Percentiles rank a stretch among this genome's conserved stretches.
phyloP scores from a whole-genome alignment of 2,329 filamentous ascomycete genomes.

The Colletotrichum tropicicola region DNA sequence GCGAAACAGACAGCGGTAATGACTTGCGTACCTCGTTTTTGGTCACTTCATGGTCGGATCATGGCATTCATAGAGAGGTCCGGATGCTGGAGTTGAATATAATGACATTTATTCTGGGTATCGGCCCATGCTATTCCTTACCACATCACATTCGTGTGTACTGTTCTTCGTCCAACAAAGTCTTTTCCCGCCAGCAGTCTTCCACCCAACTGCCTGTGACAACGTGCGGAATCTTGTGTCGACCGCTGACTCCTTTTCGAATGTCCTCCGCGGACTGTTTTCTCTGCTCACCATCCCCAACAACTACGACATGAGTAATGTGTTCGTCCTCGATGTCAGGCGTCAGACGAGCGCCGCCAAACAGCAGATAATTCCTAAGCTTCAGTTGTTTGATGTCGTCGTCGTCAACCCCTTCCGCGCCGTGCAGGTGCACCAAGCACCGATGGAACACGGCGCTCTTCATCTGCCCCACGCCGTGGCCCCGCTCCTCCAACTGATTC shows the following conservation, averaged over 20 bases:
- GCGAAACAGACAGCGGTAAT: not conserved
- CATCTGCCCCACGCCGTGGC: constrained; percentile 60
- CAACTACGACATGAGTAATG: constrained; percentile 78
- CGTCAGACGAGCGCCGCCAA: constrained; percentile 72
- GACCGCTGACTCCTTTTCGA: constrained; percentile 40
- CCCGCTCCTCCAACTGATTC: constrained; percentile 63
- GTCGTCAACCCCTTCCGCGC: constrained; percentile 34
- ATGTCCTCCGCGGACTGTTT: constrained; percentile 49
- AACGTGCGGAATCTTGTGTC: constrained; percentile 69
- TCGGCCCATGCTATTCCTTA: not conserved
- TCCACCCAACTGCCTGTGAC: constrained; percentile 79
- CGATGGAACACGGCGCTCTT: constrained; percentile 62
- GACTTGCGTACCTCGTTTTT: not conserved
- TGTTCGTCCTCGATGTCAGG: constrained; percentile 57
- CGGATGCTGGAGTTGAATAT: constrained; percentile 11
- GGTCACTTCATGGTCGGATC: not conserved
- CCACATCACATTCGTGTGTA: constrained; percentile 46
- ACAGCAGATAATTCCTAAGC: constrained; percentile 68
- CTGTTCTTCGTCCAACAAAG: constrained; percentile 81
- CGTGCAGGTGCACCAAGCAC: constrained; percentile 51
- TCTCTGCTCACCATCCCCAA: constrained; percentile 47
- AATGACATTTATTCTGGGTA: constrained; percentile 1
- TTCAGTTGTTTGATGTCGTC: constrained; percentile 39
- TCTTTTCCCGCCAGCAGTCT: constrained; percentile 82
- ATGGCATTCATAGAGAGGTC: constrained; percentile 3